Conservation (phyloP, 495 filamentous ascomycete species). For the Trichoderma orchidacearum region DNA sequence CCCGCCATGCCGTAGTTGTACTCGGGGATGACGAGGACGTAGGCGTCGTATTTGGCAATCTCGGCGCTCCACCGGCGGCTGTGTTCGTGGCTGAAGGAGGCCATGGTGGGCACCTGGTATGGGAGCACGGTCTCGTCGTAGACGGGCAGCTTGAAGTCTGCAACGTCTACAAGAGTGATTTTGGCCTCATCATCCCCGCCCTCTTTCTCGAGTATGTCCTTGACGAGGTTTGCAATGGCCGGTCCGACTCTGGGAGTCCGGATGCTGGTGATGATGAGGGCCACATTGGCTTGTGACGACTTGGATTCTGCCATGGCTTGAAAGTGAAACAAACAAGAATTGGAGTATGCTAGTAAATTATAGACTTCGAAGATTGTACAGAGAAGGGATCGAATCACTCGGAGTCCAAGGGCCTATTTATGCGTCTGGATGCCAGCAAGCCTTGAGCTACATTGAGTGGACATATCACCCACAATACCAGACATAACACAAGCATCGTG, state of each 20-base stretch:
- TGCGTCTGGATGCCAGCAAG: too few species aligned
- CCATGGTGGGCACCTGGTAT: constrained; percentile 24
- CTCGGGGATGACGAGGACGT: constrained; percentile 43
- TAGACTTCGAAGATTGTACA: too few species aligned
- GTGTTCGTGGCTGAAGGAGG: constrained; percentile 31
- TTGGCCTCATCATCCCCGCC: neutral
- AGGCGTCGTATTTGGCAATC: constrained; percentile 31
- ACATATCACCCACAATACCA: too few species aligned
- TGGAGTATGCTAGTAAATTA: neutral
- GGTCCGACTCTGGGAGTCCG: constrained; percentile 6
- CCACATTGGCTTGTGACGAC: neutral
- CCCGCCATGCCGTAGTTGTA: constrained; percentile 33
- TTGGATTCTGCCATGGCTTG: neutral
- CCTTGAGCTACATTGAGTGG: too few species aligned
- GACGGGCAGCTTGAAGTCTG: constrained; percentile 39
- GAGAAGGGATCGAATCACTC: too few species aligned
- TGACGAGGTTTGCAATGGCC: constrained; percentile 4
- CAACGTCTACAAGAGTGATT: constrained; percentile 25
- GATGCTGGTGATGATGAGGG: constrained; percentile 6
- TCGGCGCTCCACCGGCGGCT: constrained; percentile 35
- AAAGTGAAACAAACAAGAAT: neutral
- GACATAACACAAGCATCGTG: too few species aligned
- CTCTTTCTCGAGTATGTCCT: neutral
- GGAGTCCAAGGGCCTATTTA: too few species aligned
- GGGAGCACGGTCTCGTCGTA: constrained; percentile 42